Evolutionary conservation across 2,329 filamentous ascomycete species (phyloP).

Genomic region (Thelonectria blattea): DNA sequence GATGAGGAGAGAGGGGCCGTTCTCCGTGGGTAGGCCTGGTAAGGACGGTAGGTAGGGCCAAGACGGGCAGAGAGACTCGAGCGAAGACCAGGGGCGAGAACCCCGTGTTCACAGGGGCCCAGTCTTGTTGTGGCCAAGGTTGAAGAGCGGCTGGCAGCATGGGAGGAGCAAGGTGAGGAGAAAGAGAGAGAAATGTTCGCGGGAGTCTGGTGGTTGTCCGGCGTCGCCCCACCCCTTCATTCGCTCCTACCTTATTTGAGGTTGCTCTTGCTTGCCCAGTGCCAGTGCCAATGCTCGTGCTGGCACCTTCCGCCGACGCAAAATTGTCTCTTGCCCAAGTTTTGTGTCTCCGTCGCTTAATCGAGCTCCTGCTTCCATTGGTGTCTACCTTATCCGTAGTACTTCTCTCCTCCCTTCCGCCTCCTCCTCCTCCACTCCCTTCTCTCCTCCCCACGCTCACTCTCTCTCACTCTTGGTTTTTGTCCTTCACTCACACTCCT

Average conservation of each 20-base stretch:
- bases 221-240: constrained; percentile 6
- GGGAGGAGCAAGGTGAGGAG: background rate
- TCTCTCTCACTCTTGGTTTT: constrained; percentile 3
- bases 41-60: constrained; percentile 3
- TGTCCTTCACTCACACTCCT: constrained; percentile 26
- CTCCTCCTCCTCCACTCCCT: constrained; percentile 1
- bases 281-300: background rate
- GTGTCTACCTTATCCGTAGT: too few relatives aligned
- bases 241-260: constrained; percentile 30
- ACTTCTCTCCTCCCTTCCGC: constrained; percentile 19
- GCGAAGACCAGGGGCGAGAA: background rate
- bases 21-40: background rate
- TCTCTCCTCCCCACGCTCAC: constrained; percentile 11
- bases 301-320: background rate
- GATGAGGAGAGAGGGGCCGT: background rate
- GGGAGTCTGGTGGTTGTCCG: constrained; percentile 3
- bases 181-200: background rate
- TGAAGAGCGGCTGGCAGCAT: constrained; percentile 5
- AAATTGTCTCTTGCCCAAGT: constrained; percentile 17
- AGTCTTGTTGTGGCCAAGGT: constrained; percentile 13
- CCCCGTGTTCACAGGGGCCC: constrained; percentile 7
- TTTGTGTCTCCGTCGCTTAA: constrained; percentile 9
- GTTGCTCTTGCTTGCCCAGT: constrained; percentile 18
- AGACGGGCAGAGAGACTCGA: background rate
- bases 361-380: background rate